phyloP scores from a whole-genome alignment of 1,139 yeast genomes.

The Zygotorulaspora mrakii region DNA sequence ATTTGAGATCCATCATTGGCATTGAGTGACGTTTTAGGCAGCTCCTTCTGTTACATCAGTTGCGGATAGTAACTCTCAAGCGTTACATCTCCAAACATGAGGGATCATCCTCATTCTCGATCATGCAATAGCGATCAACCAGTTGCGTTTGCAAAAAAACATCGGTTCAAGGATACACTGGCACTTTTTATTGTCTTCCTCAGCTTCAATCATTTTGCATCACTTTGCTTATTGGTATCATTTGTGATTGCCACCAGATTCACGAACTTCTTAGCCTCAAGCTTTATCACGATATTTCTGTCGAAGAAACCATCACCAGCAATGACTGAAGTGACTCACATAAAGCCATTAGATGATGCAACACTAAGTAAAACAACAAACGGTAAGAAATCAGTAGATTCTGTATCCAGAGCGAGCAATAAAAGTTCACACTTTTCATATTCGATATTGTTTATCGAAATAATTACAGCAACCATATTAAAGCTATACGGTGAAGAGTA shows the following conservation, averaged over 20 bases:
- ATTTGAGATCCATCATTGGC: not conserved
- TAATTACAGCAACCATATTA: constrained; percentile 23
- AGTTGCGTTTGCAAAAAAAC: constrained; percentile 25
- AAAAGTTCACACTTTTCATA: constrained; percentile 8
- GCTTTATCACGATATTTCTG: constrained; percentile 28
- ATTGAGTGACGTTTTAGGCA: not conserved
- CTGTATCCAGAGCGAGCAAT: not conserved
- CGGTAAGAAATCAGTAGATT: constrained; percentile 6
- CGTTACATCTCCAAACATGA: constrained; percentile 5
- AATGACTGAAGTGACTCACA: constrained; percentile 14
- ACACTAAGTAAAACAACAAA: constrained; percentile 3
- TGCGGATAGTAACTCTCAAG: not conserved
- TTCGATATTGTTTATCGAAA: constrained; percentile 19
- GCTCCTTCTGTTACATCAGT: not conserved
- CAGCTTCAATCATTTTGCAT: constrained; percentile 31
- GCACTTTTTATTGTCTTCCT: constrained; percentile 33
- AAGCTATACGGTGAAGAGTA: constrained; percentile 24
- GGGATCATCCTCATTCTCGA: constrained; percentile 7
- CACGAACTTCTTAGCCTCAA: constrained; percentile 28
- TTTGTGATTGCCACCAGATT: constrained; percentile 31
- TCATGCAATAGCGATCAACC: constrained; percentile 14
- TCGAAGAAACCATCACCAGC: constrained; percentile 28
- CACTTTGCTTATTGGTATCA: constrained; percentile 25
- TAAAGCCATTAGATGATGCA: constrained; percentile 5
- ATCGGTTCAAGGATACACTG: constrained; percentile 33